Evolutionary conservation across 129 eudicot species (phyloP).

Genomic region (Scalesia atractyloides): DNA sequence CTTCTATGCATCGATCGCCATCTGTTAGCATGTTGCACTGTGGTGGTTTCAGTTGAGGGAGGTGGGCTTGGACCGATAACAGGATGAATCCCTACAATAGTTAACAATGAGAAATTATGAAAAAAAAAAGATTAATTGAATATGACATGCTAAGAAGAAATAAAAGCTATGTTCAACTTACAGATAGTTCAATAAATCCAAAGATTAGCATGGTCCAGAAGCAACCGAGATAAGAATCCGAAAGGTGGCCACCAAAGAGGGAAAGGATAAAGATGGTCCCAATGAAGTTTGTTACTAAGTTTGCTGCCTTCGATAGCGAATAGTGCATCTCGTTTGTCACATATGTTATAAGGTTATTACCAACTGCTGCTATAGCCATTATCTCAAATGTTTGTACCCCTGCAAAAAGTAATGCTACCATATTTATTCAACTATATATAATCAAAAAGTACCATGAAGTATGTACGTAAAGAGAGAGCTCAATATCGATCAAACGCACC

Average conservation of each 20-base stretch:
- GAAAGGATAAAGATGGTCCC: slow-evolving; percentile 85
- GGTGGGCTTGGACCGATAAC: slow-evolving; percentile 85
- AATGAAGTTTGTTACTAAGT: slow-evolving; percentile 83
- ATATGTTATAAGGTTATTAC: slow-evolving; percentile 89
- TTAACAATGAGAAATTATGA: not conserved
- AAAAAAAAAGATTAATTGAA: not conserved
- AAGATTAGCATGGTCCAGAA: slow-evolving; percentile 97
- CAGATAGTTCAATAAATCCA: slow-evolving; percentile 92
- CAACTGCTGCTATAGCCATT: slow-evolving; percentile 97
- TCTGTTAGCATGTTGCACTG: slow-evolving; percentile 71
- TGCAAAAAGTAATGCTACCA: slow-evolving; percentile 33
- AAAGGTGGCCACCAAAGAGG: slow-evolving; percentile 88
- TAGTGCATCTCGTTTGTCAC: slow-evolving; percentile 93
- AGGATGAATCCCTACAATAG: slow-evolving; percentile 69
- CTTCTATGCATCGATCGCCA: slow-evolving; percentile 57
- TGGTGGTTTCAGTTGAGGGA: slow-evolving; percentile 82
- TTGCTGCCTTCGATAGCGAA: slow-evolving; percentile 77
- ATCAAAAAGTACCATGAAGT: not conserved
- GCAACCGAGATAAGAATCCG: slow-evolving; percentile 90
- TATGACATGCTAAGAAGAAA: not conserved
- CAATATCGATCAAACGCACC: slow-evolving; percentile 45
- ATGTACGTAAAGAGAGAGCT: not conserved
- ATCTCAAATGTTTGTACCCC: slow-evolving; percentile 91
- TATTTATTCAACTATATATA: not conserved
- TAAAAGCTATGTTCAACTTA: slow-evolving; percentile 26